phyloP scores from a whole-genome alignment of 1,139 yeast genomes.

The Nakaseomyces nivariensis region DNA sequence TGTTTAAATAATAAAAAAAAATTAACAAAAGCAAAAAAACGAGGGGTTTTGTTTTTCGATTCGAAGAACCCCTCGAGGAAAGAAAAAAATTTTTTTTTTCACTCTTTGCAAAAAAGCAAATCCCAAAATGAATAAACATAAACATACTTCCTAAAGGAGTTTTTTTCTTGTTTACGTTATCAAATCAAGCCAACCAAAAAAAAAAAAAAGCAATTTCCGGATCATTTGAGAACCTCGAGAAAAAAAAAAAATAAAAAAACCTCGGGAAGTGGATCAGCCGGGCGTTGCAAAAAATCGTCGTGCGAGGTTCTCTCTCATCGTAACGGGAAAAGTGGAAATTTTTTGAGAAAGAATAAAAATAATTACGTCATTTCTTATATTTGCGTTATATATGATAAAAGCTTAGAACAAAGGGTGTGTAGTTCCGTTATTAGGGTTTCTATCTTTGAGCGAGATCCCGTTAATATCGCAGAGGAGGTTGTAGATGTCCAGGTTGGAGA shows the following conservation, averaged over 20 bases:
- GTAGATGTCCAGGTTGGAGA: constrained; percentile 64
- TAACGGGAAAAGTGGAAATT: not conserved
- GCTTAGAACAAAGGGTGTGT: not conserved
- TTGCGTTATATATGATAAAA: not conserved
- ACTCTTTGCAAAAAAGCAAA: too few relatives aligned
- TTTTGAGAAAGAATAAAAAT: too few relatives aligned
- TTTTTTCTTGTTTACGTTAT: too few relatives aligned
- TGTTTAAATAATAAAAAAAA: not conserved
- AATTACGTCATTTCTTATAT: too few relatives aligned
- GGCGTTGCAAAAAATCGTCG: too few relatives aligned
- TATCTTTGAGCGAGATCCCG: constrained; percentile 29
- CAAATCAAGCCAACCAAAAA: too few relatives aligned
- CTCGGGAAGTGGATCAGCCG: not conserved
- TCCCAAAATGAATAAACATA: too few relatives aligned
- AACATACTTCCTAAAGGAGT: too few relatives aligned
- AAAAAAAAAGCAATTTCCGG: too few relatives aligned
- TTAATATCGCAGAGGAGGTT: constrained; percentile 64
- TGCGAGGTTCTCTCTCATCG: not conserved
- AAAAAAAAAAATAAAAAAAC: not conserved
- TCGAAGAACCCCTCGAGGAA: not conserved
- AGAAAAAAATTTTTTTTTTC: not conserved
- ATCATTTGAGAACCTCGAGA: too few relatives aligned
- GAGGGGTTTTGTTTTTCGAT: not conserved
- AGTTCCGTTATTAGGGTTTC: constrained; percentile 6
- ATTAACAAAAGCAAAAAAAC: not conserved